phyloP scores from a whole-genome alignment of 176 grass and related monocot genomes.

The Olyra latifolia region DNA sequence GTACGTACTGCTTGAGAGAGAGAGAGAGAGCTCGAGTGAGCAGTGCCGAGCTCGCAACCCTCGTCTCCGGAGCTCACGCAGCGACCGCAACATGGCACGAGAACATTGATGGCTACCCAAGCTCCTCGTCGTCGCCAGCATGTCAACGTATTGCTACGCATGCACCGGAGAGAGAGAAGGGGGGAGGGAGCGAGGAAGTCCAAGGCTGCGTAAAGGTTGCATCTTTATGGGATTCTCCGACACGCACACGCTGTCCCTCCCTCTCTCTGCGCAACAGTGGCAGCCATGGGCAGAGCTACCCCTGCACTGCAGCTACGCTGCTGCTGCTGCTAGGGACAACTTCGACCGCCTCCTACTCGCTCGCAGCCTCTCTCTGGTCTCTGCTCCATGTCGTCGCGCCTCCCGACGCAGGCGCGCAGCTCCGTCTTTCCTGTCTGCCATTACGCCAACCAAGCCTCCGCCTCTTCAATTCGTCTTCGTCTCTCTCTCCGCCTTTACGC shows the following conservation, averaged over 20 bases:
- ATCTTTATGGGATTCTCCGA: not conserved
- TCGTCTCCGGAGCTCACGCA: no score
- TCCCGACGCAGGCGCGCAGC: not conserved
- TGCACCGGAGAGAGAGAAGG: no score
- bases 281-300: not conserved
- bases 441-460: conserved; percentile 42
- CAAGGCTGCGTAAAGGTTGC: not conserved
- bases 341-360: not conserved
- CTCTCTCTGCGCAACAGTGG: not conserved
- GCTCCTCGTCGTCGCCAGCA: no score
- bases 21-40: no score
- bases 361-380: not conserved
- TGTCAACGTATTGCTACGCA: no score
- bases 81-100: no score
- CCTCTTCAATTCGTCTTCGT: not conserved
- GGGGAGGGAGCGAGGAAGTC: not conserved
- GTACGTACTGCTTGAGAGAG: no score
- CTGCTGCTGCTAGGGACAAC: not conserved
- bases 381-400: not conserved
- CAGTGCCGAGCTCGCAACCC: no score
- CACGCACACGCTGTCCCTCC: not conserved
- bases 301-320: not conserved
- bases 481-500: not conserved
- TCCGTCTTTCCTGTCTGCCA: conserved; percentile 59
- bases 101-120: no score